phyloP scores from a whole-genome alignment of 2,329 filamentous ascomycete species.

The Talaromyces sp. region DNA sequence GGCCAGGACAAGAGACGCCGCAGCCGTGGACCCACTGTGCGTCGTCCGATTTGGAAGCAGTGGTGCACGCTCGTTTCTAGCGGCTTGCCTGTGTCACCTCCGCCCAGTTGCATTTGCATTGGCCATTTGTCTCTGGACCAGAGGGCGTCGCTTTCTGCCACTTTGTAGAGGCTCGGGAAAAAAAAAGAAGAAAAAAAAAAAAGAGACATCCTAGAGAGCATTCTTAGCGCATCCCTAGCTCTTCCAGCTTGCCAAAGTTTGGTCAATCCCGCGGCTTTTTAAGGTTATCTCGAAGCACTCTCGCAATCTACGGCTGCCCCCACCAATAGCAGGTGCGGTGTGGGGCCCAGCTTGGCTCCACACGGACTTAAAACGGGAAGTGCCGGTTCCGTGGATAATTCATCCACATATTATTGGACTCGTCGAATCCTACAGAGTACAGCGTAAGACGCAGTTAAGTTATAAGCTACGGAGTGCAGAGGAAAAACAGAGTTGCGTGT shows the following conservation, averaged over 20 bases:
- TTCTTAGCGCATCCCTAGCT: neutral
- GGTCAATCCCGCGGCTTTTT: neutral
- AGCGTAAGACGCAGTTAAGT: neutral
- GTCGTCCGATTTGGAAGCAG: neutral
- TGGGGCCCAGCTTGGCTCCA: neutral
- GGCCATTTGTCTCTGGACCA: neutral
- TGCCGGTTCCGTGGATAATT: neutral
- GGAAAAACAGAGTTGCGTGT: neutral
- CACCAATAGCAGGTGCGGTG: neutral
- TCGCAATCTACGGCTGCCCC: neutral
- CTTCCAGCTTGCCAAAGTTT: neutral
- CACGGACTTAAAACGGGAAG: neutral
- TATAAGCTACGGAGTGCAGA: neutral
- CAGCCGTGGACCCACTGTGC: neutral
- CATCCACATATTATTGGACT: neutral
- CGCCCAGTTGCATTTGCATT: no score
- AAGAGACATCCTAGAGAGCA: neutral
- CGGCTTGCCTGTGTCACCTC: no score
- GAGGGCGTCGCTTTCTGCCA: neutral
- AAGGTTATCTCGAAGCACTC: neutral
- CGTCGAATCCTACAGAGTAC: neutral
- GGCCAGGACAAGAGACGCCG: neutral
- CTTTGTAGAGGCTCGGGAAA: neutral
- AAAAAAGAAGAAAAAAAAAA: neutral
- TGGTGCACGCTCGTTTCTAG: no score